A percentile compares a stretch with the other conserved stretches of the same genome.
Conservation (phyloP, 2,329 filamentous ascomycete species). For the Talaromyces piceae region DNA sequence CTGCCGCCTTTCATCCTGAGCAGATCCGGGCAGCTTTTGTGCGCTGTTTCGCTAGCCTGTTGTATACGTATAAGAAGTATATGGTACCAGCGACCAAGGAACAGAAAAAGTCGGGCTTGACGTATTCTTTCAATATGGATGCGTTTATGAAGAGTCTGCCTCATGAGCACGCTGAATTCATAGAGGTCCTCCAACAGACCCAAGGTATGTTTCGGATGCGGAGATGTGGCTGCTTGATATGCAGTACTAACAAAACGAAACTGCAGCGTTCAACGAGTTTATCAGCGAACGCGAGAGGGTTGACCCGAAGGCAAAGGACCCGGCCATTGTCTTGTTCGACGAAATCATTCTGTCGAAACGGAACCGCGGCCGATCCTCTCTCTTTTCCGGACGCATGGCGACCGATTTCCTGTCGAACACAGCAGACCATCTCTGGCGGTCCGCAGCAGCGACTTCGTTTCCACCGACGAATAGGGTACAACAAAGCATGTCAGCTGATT, state of each 20-base stretch:
- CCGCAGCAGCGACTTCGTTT: slow-evolving; percentile 51
- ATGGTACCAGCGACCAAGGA: slow-evolving; percentile 53
- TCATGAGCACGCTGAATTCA: slow-evolving; percentile 57
- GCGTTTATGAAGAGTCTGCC: slow-evolving; percentile 58
- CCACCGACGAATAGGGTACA: slow-evolving; percentile 44
- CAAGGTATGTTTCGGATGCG: slow-evolving; percentile 41
- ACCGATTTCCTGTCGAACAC: slow-evolving; percentile 57
- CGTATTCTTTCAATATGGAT: slow-evolving; percentile 61
- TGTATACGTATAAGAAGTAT: slow-evolving; percentile 62
- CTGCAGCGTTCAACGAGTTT: slow-evolving; percentile 54
- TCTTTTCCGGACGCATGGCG: slow-evolving; percentile 45
- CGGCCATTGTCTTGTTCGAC: slow-evolving; percentile 54
- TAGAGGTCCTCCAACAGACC: slow-evolving; percentile 56
- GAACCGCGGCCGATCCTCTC: slow-evolving; percentile 51
- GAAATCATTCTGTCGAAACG: slow-evolving; percentile 59
- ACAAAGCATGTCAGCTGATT: slow-evolving; percentile 41
- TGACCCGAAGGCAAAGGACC: slow-evolving; percentile 44
- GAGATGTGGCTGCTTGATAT: too few species aligned
- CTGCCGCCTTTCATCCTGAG: slow-evolving; percentile 59
- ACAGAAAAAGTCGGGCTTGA: slow-evolving; percentile 54
- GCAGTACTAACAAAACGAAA: slow-evolving; percentile 10
- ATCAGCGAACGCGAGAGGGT: slow-evolving; percentile 55
- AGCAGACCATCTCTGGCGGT: slow-evolving; percentile 57
- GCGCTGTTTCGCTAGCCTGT: slow-evolving; percentile 59
- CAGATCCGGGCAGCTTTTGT: slow-evolving; percentile 62